phyloP scores from a whole-genome alignment of 2,329 filamentous ascomycete genomes.

The Fusarium incarnatum region DNA sequence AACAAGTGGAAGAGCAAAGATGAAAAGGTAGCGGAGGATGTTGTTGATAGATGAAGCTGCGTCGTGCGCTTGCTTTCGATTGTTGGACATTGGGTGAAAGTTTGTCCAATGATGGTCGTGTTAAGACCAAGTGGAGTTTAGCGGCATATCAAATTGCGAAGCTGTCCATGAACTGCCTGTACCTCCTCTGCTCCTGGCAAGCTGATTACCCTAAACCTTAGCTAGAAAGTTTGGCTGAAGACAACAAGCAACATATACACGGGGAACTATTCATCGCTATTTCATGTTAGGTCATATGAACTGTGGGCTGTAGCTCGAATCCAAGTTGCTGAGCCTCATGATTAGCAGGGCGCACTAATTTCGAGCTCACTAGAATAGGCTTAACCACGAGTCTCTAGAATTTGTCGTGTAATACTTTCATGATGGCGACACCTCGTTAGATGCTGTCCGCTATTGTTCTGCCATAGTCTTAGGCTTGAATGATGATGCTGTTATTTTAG shows the following conservation, averaged over 20 bases:
- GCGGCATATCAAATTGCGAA: background rate
- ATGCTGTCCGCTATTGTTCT: background rate
- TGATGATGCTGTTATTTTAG: background rate
- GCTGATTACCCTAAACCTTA: conserved; percentile 11
- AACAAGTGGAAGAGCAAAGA: conserved; percentile 19
- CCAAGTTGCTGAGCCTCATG: background rate
- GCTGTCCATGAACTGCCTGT: background rate
- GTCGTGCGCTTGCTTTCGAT: conserved; percentile 25
- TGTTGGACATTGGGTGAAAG: conserved; percentile 27
- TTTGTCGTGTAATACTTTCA: background rate
- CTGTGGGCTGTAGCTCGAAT: background rate
- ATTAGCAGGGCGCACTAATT: background rate
- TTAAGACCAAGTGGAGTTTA: conserved; percentile 29
- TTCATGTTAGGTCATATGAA: background rate
- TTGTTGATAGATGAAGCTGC: conserved; percentile 1
- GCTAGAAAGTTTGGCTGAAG: background rate
- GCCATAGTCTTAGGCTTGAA: background rate
- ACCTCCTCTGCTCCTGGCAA: background rate
- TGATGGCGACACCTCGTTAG: background rate
- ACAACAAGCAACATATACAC: background rate
- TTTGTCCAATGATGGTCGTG: conserved; percentile 25
- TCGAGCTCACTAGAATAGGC: background rate
- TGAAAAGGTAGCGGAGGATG: conserved; percentile 26
- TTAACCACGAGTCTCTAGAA: background rate
- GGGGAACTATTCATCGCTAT: background rate